phyloP scores from a whole-genome alignment of 1,139 yeast genomes.

The Saccharomyces hybrid region DNA sequence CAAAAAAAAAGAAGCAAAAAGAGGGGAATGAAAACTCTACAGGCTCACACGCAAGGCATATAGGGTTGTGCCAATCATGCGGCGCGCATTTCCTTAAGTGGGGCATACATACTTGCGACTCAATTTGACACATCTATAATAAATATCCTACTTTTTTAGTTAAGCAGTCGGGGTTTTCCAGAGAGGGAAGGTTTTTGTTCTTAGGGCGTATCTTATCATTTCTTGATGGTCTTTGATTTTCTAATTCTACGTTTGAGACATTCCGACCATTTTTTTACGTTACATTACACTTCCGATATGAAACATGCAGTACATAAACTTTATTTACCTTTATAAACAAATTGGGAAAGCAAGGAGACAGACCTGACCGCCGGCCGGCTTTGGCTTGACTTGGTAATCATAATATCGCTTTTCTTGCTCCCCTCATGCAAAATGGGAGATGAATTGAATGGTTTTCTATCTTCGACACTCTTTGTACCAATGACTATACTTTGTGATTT shows the following conservation, averaged over 20 bases:
- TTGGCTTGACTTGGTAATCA: neutral
- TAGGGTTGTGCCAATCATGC: neutral
- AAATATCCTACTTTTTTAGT: neutral
- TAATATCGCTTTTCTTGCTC: slow-evolving; percentile 2
- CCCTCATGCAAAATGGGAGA: slow-evolving; percentile 11
- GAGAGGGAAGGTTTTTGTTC: neutral
- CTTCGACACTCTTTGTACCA: neutral
- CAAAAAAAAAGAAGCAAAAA: neutral
- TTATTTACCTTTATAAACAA: slow-evolving; percentile 9
- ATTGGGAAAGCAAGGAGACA: slow-evolving; percentile 11
- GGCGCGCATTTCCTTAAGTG: neutral
- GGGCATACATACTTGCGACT: neutral
- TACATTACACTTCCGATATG: neutral
- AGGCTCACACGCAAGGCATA: neutral
- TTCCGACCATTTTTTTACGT: neutral
- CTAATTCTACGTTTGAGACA: neutral
- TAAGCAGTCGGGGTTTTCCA: neutral
- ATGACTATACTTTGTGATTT: neutral
- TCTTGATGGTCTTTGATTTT: neutral
- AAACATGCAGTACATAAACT: neutral
- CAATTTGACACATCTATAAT: neutral
- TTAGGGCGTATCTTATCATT: neutral
- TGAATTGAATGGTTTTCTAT: neutral
- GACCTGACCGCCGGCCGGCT: slow-evolving; percentile 9
- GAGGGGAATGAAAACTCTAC: neutral